phyloP scores from a whole-genome alignment of 257 asterid genomes.

The Lycium ferocissimum region DNA sequence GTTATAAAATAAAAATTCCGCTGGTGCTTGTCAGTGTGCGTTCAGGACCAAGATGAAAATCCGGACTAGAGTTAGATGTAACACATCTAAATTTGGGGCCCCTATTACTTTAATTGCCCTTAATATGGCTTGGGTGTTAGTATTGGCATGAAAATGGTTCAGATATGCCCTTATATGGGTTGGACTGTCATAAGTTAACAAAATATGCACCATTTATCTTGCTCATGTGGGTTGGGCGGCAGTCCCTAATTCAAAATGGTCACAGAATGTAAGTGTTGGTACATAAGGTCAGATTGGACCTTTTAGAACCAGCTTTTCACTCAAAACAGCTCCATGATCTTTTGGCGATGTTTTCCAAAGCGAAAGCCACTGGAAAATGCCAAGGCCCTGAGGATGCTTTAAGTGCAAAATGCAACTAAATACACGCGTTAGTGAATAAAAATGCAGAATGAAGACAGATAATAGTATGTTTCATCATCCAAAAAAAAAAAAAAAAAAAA shows the following conservation, averaged over 20 bases:
- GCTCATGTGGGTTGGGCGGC: not conserved
- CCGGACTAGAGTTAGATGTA: not conserved
- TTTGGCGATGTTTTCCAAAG: not conserved
- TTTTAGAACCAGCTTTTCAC: not conserved
- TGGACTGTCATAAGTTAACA: not conserved
- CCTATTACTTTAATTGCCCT: not conserved
- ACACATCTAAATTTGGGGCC: not conserved
- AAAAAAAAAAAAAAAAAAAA: not conserved
- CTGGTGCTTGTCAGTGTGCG: conserved; percentile 4
- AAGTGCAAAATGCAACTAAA: conserved; percentile 7
- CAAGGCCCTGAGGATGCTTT: conserved; percentile 12
- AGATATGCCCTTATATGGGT: not conserved
- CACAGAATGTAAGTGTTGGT: not conserved
- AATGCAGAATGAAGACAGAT: conserved; percentile 5
- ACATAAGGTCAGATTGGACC: conserved; percentile 4
- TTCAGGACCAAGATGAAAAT: conserved; percentile 8
- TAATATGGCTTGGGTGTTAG: conserved; percentile 10
- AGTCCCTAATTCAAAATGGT: not conserved
- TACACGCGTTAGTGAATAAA: not conserved
- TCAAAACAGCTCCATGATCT: not conserved
- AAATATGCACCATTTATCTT: conserved; percentile 8
- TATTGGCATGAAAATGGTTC: not conserved
- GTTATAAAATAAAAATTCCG: not conserved
- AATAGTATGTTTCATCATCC: not conserved
- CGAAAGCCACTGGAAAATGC: not conserved